Evolutionary conservation across 306 rosid species (phyloP).

Genomic region (Vigna nakashimae): DNA sequence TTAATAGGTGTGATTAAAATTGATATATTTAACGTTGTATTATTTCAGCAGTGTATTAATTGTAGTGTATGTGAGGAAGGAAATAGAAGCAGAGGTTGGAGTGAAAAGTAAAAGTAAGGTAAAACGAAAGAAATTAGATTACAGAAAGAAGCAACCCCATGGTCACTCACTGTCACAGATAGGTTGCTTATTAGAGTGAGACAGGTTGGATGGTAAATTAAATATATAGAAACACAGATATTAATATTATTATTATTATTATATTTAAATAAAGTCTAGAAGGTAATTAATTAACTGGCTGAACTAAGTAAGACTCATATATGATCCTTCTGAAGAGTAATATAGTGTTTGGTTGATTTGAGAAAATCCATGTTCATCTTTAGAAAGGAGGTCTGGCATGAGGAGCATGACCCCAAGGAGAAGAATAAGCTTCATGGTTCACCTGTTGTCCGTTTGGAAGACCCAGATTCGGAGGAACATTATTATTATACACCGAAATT

Average conservation of each 20-base stretch:
- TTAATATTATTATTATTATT: not conserved
- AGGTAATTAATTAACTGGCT: not conserved
- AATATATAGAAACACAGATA: not conserved
- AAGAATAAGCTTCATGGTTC: slow-evolving; percentile 73
- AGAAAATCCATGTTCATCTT: not conserved
- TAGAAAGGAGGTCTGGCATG: slow-evolving; percentile 65
- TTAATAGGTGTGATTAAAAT: not conserved
- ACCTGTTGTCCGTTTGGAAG: slow-evolving; percentile 62
- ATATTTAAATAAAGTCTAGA: not conserved
- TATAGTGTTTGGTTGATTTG: not conserved
- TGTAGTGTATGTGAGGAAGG: not conserved
- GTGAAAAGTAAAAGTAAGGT: not conserved
- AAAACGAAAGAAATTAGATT: slow-evolving; percentile 18
- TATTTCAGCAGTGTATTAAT: not conserved
- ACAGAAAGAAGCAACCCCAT: slow-evolving; percentile 13
- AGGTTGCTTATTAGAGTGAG: slow-evolving; percentile 7
- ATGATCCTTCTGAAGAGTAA: not conserved
- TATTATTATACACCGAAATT: slow-evolving; percentile 46
- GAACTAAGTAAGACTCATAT: not conserved
- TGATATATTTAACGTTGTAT: not conserved
- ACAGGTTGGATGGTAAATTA: not conserved
- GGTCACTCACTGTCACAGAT: slow-evolving; percentile 6
- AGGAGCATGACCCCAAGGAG: slow-evolving; percentile 70
- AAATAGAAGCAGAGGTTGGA: not conserved
- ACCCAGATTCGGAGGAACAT: slow-evolving; percentile 51